Evolutionary conservation across 2,329 filamentous ascomycete genomes (phyloP), one percentile per base, ranked within the genome.

Genomic region (Aspergillus proliferans): DNA sequence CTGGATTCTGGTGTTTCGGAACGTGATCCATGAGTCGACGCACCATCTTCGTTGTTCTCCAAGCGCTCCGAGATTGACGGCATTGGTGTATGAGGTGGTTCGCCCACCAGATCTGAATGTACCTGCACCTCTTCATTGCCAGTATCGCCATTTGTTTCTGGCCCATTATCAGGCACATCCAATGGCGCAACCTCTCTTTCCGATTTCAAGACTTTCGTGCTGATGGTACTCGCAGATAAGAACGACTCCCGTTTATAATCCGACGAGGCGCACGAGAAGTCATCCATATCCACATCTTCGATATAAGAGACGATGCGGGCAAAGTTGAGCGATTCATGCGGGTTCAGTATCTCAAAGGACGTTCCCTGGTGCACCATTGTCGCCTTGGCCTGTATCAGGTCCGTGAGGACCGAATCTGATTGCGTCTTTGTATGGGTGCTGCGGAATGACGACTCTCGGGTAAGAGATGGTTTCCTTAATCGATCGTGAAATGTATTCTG

Each of bases 331-430:
- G 67, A 69, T 45, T 65, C 63, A 45, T 64, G 64, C 24, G 66
- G 67, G 34, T 70, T 70, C 15, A 70, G 47, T 15, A 70, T 70
- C 30, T 70, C 66, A 43, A 70, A 70, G 7, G 59, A 61, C 8
- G 65, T 56, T 10, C 67, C 67, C 43, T 67, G 60, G 48, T 68
- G 61, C 26, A 60, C 58, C 38, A 70, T 53, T 47, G 61, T 67
- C 47, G 60, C 46, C 24, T 53, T 52, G 47, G 58, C 50, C 49
- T 58, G 55, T 38, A 59, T 58, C 26, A 52, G 44, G 40, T 52
- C 58, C 46, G 60, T 59, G 28, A 68, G 48, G 45, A 61, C 59
- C 28, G 62, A 59, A 44, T 66, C 60, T 5, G 61, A 62, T 36
- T 53, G 55, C 12, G 56, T 52, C 41, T 56, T 58, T 44, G 34